Conservation (phyloP, 2,329 filamentous ascomycete species). For the Hymenoscyphus linearis region DNA sequence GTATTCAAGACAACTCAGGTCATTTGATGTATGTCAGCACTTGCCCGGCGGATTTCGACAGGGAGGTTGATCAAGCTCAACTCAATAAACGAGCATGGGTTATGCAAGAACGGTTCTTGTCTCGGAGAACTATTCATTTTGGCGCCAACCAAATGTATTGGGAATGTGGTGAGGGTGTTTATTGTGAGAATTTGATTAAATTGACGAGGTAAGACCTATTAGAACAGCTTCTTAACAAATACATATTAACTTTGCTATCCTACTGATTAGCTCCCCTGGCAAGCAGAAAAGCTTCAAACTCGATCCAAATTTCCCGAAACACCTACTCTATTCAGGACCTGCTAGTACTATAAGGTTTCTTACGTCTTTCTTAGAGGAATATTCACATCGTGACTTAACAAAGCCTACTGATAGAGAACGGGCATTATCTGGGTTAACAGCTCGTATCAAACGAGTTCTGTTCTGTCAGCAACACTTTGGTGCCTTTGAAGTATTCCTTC, state of each 20-base stretch:
- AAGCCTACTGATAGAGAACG: conserved; percentile 4
- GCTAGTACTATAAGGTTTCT: neutral
- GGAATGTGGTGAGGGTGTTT: conserved; percentile 44
- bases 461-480: neutral
- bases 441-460: conserved; percentile 2
- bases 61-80: neutral
- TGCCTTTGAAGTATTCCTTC: conserved; percentile 5
- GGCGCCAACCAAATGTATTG: conserved; percentile 7
- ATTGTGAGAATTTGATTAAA: conserved; percentile 41
- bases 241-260: conserved; percentile 1
- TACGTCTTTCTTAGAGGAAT: neutral
- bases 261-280: neutral
- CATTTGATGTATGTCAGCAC: conserved; percentile 2
- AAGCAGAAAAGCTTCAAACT: conserved; percentile 3
- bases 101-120: conserved; percentile 12
- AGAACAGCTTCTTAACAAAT: neutral
- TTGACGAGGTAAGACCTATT: conserved; percentile 36
- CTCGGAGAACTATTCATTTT: conserved; percentile 10
- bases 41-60: neutral
- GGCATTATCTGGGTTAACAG: conserved; percentile 5
- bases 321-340: neutral
- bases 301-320: conserved; percentile 4
- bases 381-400: conserved; percentile 3
- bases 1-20: neutral
- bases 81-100: conserved; percentile 11